Evolutionary conservation across 1,284 basidiomycete genomes (phyloP).

Genomic region (Sphagnurus paluster): DNA sequence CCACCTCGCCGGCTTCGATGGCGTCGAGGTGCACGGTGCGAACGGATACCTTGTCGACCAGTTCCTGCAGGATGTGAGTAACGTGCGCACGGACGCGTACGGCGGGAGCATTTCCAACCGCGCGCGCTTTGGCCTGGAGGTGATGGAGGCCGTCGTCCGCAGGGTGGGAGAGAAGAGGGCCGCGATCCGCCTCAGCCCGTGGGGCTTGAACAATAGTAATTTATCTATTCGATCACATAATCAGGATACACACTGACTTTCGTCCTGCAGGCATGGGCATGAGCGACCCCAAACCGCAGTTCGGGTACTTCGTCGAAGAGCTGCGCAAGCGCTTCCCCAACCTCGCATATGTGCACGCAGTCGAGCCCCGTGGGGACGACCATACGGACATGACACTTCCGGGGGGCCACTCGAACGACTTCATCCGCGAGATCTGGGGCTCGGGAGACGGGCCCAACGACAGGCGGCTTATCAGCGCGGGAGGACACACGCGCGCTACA

Average conservation of each 20-base stretch:
- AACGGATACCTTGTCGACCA: slow-evolving; percentile 45
- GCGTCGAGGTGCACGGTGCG: slow-evolving; percentile 39
- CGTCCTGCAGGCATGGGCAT: slow-evolving; percentile 37
- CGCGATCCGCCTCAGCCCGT: slow-evolving; percentile 57
- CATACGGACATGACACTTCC: slow-evolving; percentile 5
- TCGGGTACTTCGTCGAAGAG: slow-evolving; percentile 15
- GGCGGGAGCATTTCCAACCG: slow-evolving; percentile 57
- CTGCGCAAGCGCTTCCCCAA: slow-evolving; percentile 1
- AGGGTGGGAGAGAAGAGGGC: slow-evolving; percentile 40
- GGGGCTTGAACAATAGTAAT: slow-evolving; percentile 29
- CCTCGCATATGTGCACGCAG: slow-evolving; percentile 8
- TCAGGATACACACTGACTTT: not conserved
- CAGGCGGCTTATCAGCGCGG: slow-evolving; percentile 33
- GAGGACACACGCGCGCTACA: slow-evolving; percentile 28
- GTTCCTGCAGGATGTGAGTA: slow-evolving; percentile 42
- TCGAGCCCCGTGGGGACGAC: slow-evolving; percentile 8
- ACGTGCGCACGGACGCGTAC: slow-evolving; percentile 54
- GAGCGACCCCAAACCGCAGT: slow-evolving; percentile 28
- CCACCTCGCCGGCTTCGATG: slow-evolving; percentile 46
- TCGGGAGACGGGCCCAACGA: slow-evolving; percentile 8
- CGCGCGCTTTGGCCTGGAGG: slow-evolving; percentile 46
- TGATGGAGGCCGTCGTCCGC: slow-evolving; percentile 39
- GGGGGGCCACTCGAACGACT: slow-evolving; percentile 23
- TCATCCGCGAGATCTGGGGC: slow-evolving; percentile 29
- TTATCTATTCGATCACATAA: not conserved